phyloP scores from a whole-genome alignment of 768 basidiomycete species.

The Boletus rubroflammeus region DNA sequence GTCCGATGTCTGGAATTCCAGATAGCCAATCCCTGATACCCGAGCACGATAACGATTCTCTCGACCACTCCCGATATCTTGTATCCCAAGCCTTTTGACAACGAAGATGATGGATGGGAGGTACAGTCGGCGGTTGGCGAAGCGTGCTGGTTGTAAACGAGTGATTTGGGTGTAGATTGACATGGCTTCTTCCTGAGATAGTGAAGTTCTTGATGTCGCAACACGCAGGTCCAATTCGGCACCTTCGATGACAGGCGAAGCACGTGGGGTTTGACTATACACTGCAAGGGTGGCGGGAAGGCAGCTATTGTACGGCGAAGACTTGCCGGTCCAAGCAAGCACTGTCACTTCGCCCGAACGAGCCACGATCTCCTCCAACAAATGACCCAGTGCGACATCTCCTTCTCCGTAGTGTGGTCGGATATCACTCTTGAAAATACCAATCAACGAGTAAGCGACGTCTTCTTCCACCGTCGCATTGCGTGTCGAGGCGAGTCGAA shows the following conservation, averaged over 20 bases:
- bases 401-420: conserved; percentile 5
- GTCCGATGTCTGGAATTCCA: not conserved
- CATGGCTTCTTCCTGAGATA: not conserved
- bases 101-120: conserved; percentile 1
- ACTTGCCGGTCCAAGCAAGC: conserved; percentile 2
- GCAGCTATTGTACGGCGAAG: conserved; percentile 7
- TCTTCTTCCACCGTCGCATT: conserved; percentile 3
- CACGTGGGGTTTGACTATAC: not conserved
- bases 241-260: not conserved
- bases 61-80: not conserved
- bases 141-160: not conserved
- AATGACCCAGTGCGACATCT: not conserved
- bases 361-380: conserved; percentile 6
- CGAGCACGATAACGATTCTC: not conserved
- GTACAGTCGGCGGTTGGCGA: not conserved
- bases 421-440: conserved; percentile 1
- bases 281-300: conserved; percentile 3
- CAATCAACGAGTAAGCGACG: not conserved
- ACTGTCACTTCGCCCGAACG: conserved; percentile 3
- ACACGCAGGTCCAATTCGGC: not conserved
- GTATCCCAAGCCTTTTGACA: not conserved
- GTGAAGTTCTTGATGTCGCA: not conserved
- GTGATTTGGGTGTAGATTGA: not conserved
- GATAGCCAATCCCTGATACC: not conserved
- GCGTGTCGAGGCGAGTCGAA: conserved; percentile 5